Conservation (phyloP, 73 alveolate genomes). For the Tetrahymena thermophila region DNA sequence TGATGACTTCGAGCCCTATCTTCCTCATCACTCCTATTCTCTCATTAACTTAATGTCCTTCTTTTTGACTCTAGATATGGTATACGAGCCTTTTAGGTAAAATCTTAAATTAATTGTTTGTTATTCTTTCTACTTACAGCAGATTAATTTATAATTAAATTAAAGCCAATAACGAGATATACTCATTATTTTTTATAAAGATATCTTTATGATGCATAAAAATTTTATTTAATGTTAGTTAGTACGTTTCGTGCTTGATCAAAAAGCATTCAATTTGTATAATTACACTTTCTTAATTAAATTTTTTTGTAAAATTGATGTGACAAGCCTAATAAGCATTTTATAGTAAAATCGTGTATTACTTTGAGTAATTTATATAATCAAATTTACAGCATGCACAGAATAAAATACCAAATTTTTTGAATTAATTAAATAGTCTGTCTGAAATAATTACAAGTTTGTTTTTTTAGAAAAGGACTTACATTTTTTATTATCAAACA, state of each 20-base stretch:
- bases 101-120: background rate
- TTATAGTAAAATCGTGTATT: no score
- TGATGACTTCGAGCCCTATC: conserved; percentile 14
- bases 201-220: no score
- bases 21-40: background rate
- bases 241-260: background rate
- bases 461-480: background rate
- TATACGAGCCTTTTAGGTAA: conserved; percentile 41
- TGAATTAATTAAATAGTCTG: no score
- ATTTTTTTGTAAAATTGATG: no score
- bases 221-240: background rate
- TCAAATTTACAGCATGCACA: background rate
- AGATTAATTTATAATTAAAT: background rate
- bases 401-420: no score
- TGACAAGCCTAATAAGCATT: no score
- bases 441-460: no score
- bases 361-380: no score
- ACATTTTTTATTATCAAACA: background rate
- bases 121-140: background rate
- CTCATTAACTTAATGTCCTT: conserved; percentile 27
- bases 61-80: conserved; percentile 1
- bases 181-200: background rate
- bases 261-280: no score
- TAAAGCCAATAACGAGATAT: background rate
- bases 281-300: no score